Evolutionary conservation across 2,329 filamentous ascomycete genomes (phyloP).

Genomic region (Colletotrichum acutatum): DNA sequence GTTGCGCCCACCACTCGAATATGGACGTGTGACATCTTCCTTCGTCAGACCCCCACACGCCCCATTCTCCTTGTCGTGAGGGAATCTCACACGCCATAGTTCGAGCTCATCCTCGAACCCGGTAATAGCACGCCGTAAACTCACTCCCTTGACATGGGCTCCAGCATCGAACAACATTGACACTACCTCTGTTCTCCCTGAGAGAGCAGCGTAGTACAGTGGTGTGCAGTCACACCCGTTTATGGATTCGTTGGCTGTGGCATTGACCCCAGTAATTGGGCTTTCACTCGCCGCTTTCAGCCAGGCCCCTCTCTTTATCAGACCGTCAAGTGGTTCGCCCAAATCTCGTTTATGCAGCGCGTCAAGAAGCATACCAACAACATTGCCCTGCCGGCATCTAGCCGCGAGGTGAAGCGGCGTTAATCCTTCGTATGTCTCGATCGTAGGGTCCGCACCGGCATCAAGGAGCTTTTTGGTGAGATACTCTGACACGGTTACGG

Average conservation of each 20-base stretch:
- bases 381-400: slow-evolving; percentile 45
- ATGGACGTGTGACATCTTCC: neutral
- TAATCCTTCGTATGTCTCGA: slow-evolving; percentile 45
- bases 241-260: neutral
- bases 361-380: slow-evolving; percentile 44
- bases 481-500: slow-evolving; percentile 37
- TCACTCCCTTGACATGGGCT: slow-evolving; percentile 27
- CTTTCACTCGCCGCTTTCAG: rapidly evolving
- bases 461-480: slow-evolving; percentile 44
- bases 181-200: slow-evolving; percentile 41
- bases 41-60: neutral
- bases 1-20: too few species aligned
- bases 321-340: neutral
- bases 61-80: neutral
- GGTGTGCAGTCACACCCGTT: slow-evolving; percentile 18
- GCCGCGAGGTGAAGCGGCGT: slow-evolving; percentile 54
- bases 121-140: slow-evolving; percentile 36
- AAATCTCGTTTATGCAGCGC: neutral
- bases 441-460: slow-evolving; percentile 48
- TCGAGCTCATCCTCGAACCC: slow-evolving; percentile 34
- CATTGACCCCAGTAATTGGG: neutral
- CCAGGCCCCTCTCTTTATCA: neutral
- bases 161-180: slow-evolving; percentile 41
- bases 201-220: slow-evolving; percentile 40
- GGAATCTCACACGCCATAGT: neutral